Evolutionary conservation across 1,284 basidiomycete genomes (phyloP), one percentile per base, ranked within the genome.

Genomic region (Cryptococcus wingfieldii): DNA sequence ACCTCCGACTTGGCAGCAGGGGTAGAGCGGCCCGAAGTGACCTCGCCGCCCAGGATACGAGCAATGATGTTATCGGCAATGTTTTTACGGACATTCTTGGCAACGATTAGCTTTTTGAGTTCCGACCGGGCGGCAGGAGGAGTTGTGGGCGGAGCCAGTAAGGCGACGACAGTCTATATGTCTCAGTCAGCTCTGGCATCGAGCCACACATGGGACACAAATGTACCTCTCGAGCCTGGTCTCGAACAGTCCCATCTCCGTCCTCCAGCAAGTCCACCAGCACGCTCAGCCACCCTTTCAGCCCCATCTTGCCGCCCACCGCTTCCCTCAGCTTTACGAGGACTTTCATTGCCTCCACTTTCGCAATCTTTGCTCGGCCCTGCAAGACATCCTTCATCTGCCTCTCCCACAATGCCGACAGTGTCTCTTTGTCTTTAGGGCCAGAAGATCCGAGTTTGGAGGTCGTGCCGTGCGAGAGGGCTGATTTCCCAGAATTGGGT

Each of bases 191-290:
- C 27, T 46, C 31, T 28, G n/a, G 38, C 27, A 38, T 47, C 16
- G 31, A 34, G 31, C 31, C 31, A 34, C 31, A 10, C 7, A 31
- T 8, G 3, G 31, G 31, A 34, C 10, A 10, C 31, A 34, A 34
- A 34, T 34, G 31, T 45, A 77, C 77, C 56, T 73, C 69, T 50
- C 86, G 83, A 1, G 95, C 88, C 67, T 86, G 87, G 56, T 92
- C 88, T 39, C 96, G 86, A 48, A 98, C 95, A 62, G 84, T 84
- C 4, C 87, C 84, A 70, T 99, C 95, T 1, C 86, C 85, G 75
- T 98, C 94, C 77, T 96, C 89, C 23, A 98, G 81, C 43, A 86
- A 79, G 53, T 86, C 88, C 16, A 98, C 89, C 45, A 98, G 83
- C 23, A 82, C 77, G 0, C 88, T 77, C 31, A 96, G 82, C 75